A percentile compares a stretch with the other conserved stretches of the same genome.
Conservation (phyloP, 768 basidiomycete genomes). For the Pisolithus albus region DNA sequence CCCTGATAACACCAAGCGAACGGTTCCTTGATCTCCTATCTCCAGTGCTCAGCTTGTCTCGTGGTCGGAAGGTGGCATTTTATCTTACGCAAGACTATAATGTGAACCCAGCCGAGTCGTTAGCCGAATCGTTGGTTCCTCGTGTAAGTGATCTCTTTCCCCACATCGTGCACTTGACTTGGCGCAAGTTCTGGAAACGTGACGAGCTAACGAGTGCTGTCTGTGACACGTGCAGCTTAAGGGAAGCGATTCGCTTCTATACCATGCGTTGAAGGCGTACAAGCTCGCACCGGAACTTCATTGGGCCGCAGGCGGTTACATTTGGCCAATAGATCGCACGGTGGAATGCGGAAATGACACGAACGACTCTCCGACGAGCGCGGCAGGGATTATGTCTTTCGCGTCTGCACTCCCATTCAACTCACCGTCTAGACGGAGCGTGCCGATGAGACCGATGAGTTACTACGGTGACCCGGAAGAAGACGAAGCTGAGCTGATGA, state of each 20-base stretch:
- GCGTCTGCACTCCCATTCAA: slow-evolving; percentile 4
- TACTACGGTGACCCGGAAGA: slow-evolving; percentile 36
- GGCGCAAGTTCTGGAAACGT: neutral
- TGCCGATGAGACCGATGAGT: slow-evolving; percentile 41
- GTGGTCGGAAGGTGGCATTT: slow-evolving; percentile 68
- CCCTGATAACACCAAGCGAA: slow-evolving; percentile 68
- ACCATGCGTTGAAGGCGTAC: slow-evolving; percentile 70
- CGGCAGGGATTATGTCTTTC: slow-evolving; percentile 16
- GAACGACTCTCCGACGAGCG: slow-evolving; percentile 17
- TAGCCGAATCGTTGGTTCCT: slow-evolving; percentile 67
- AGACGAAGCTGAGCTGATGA: slow-evolving; percentile 27
- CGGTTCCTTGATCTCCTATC: slow-evolving; percentile 64
- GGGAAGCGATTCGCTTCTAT: slow-evolving; percentile 68
- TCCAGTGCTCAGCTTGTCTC: slow-evolving; percentile 63
- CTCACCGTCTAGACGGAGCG: slow-evolving; percentile 17
- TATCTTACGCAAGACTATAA: slow-evolving; percentile 63
- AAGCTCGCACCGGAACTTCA: slow-evolving; percentile 69
- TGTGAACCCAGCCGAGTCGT: slow-evolving; percentile 59
- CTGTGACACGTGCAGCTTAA: slow-evolving; percentile 45
- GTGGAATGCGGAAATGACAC: slow-evolving; percentile 55
- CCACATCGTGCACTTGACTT: neutral
- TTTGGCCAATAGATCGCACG: slow-evolving; percentile 69
- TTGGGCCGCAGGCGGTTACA: slow-evolving; percentile 77
- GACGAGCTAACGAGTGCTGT: neutral
- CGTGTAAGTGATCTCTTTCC: slow-evolving; percentile 40